A percentile compares a stretch with the other conserved stretches of the same genome.
These are phyloP conservation scores for Sugiyamaella marilandica DNA, from an alignment of 805 yeast genomes.

Conservation along the genomic window DNA sequence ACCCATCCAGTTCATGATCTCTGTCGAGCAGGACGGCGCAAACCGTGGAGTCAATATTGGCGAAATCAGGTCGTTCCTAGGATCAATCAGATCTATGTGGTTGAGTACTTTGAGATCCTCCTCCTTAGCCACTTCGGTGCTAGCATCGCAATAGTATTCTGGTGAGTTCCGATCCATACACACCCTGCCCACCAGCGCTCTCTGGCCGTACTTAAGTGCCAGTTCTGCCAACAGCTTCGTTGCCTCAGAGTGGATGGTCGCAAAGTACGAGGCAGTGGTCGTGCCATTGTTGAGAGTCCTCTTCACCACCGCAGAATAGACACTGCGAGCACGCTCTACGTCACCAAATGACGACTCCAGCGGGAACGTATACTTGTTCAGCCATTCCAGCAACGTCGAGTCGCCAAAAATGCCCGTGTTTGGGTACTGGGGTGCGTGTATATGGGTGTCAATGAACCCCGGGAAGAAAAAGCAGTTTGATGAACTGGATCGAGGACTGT, in stretches of 20 bases:
- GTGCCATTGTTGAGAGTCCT: constrained; percentile 78
- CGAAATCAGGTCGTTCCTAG: constrained; percentile 46
- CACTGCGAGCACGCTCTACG: constrained; percentile 47
- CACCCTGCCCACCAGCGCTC: constrained; percentile 88
- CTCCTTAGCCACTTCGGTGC: constrained; percentile 47
- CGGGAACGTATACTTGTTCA: constrained; percentile 82
- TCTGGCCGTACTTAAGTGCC: constrained; percentile 64
- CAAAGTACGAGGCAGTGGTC: constrained; percentile 86
- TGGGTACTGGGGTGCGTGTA: constrained; percentile 82
- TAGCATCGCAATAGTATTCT: constrained; percentile 56
- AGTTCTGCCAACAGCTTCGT: constrained; percentile 72
- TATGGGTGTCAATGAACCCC: constrained; percentile 78
- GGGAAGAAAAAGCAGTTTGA: constrained; percentile 60
- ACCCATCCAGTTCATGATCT: constrained; percentile 61
- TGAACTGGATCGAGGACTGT: neutral
- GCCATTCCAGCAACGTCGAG: constrained; percentile 84
- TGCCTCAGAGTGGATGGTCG: constrained; percentile 77
- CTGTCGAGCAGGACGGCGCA: constrained; percentile 78
- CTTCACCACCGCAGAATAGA: constrained; percentile 63
- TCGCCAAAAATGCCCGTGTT: constrained; percentile 80
- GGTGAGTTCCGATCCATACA: constrained; percentile 90
- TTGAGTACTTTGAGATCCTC: constrained; percentile 54
- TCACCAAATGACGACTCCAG: constrained; percentile 66
- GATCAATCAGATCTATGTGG: constrained; percentile 52
- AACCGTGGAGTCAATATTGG: constrained; percentile 91